Percentiles rank a stretch among this genome's conserved stretches.
These are phyloP conservation scores for Volvox africanus DNA, from an alignment of 139 green algal genomes.

Conservation along the genomic window DNA sequence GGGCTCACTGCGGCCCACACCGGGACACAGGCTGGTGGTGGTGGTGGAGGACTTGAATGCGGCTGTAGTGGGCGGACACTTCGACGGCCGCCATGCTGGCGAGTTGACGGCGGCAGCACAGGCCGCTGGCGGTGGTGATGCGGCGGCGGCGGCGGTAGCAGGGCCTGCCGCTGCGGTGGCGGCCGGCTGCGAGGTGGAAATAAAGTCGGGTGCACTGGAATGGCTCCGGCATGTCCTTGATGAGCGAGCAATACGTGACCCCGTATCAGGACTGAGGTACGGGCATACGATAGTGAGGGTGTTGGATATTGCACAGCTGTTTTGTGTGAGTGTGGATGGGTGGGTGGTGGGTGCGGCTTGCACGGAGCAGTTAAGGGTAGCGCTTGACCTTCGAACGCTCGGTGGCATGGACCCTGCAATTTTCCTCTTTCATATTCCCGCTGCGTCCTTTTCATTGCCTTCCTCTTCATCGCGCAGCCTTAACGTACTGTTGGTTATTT, in stretches of 20 bases:
- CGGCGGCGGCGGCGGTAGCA: slow-evolving; percentile 14
- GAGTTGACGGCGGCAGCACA: slow-evolving; percentile 39
- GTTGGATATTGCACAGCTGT: background rate
- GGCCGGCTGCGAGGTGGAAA: slow-evolving; percentile 31
- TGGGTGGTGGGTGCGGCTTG: no score
- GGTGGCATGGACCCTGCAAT: no score
- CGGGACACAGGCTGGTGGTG: slow-evolving; percentile 52
- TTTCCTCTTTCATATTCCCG: no score
- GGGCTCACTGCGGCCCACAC: slow-evolving; percentile 17
- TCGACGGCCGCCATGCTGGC: background rate
- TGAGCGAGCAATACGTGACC: background rate
- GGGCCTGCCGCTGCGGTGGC: background rate
- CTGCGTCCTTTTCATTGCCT: no score
- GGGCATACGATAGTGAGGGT: background rate
- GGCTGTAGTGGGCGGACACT: background rate
- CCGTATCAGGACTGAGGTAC: background rate
- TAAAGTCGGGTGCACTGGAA: slow-evolving; percentile 42
- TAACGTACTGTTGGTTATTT: no score
- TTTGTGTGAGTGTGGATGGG: no score
- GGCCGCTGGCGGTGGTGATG: slow-evolving; percentile 25
- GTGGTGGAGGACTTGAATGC: slow-evolving; percentile 58
- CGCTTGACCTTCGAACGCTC: no score
- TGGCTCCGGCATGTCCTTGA: slow-evolving; percentile 56
- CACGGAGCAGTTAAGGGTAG: no score
- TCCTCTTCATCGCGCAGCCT: no score